phyloP scores from a whole-genome alignment of 2,329 filamentous ascomycete species.

The Trichoderma arundinaceum region DNA sequence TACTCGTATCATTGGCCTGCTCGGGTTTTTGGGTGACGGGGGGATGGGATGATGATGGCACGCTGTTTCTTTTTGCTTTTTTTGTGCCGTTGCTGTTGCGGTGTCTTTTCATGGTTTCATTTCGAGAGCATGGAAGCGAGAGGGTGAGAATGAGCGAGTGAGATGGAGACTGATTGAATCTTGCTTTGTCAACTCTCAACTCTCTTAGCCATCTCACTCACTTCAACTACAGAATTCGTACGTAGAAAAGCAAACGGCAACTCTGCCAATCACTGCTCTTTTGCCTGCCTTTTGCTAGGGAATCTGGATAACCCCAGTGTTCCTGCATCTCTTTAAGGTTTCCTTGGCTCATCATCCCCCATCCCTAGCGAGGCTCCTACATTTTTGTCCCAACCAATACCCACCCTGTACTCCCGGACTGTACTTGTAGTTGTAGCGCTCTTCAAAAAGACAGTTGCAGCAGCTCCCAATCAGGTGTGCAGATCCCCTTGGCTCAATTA shows the following conservation, averaged over 20 bases:
- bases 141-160: too few relatives aligned
- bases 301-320: not conserved
- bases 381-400: not conserved
- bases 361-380: not conserved
- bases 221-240: not conserved
- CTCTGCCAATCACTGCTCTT: not conserved
- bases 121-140: too few relatives aligned
- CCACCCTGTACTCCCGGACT: not conserved
- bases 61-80: not conserved
- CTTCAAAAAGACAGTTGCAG: not conserved
- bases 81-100: not conserved
- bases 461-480: not conserved
- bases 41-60: too few relatives aligned
- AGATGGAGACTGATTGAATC: too few relatives aligned
- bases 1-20: conserved; percentile 16
- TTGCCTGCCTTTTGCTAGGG: too few relatives aligned
- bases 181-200: too few relatives aligned
- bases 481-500: not conserved
- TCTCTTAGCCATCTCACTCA: too few relatives aligned
- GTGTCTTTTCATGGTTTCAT: too few relatives aligned
- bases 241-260: not conserved
- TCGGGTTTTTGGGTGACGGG: too few relatives aligned
- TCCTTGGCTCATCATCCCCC: not conserved
- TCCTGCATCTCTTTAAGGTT: not conserved
- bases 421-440: not conserved